Conservation (phyloP, 1,284 basidiomycete genomes). For the Ustilago lituana region DNA sequence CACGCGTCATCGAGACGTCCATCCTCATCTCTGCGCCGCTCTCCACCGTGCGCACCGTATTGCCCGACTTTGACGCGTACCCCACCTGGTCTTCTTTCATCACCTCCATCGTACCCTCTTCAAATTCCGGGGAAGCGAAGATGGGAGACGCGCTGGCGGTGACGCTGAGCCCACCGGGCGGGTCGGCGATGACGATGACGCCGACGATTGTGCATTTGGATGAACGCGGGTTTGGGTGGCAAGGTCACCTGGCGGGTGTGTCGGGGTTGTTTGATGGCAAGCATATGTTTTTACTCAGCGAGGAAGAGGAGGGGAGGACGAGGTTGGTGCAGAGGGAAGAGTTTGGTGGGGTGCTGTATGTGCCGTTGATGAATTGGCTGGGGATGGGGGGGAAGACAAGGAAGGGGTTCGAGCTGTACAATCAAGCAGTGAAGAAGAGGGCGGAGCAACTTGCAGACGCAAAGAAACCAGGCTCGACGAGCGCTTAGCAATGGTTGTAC, state of each 20-base stretch:
- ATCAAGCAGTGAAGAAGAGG: slow-evolving; percentile 6
- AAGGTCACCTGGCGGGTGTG: slow-evolving; percentile 17
- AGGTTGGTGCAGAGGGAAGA: slow-evolving; percentile 16
- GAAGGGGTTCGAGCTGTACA: slow-evolving; percentile 13
- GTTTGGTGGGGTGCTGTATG: slow-evolving; percentile 19
- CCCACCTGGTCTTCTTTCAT: slow-evolving; percentile 14
- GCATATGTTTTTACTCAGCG: slow-evolving; percentile 10
- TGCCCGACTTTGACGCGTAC: slow-evolving; percentile 23
- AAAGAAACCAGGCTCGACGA: too few relatives aligned
- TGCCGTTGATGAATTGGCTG: slow-evolving; percentile 20
- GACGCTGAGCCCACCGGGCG: slow-evolving; percentile 2
- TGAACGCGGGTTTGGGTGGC: slow-evolving; percentile 12
- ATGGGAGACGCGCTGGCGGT: slow-evolving; percentile 6
- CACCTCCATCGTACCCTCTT: not conserved
- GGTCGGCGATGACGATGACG: slow-evolving; percentile 7
- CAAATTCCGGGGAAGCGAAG: not conserved
- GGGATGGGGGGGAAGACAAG: slow-evolving; percentile 9
- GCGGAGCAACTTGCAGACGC: slow-evolving; percentile 7
- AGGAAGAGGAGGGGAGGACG: slow-evolving; percentile 2
- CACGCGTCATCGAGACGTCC: slow-evolving; percentile 6
- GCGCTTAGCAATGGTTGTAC: too few relatives aligned
- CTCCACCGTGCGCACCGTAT: not conserved
- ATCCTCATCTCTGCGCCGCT: slow-evolving; percentile 16
- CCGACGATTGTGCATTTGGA: slow-evolving; percentile 11
- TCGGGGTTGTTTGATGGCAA: slow-evolving; percentile 20